These are phyloP conservation scores for Chlamydomonas reinhardtii DNA, from an alignment of 163 green algal genomes.

Conservation along the genomic window DNA sequence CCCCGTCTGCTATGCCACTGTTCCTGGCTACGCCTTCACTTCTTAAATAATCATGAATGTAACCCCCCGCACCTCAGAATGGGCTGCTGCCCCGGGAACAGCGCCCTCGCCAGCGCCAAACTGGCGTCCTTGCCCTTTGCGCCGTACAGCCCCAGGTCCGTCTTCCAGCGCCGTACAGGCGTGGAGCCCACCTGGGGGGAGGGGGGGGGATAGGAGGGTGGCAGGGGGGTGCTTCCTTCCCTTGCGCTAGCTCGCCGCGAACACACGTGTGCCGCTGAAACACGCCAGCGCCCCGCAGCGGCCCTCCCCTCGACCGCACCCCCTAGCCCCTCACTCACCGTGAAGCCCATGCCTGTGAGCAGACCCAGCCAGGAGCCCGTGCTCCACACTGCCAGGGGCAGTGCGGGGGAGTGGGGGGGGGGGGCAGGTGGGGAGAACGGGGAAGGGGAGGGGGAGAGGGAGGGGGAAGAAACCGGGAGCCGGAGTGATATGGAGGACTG, in stretches of 20 bases:
- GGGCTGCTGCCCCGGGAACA: slow-evolving; percentile 16
- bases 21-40: no score
- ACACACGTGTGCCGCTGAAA: no score
- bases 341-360: slow-evolving; percentile 36
- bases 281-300: no score
- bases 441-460: neutral
- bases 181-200: slow-evolving; percentile 16
- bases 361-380: slow-evolving; percentile 34
- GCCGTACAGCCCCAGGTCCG: slow-evolving; percentile 40
- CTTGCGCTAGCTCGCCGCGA: no score
- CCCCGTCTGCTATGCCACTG: no score
- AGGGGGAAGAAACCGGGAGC: no score
- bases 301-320: no score
- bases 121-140: slow-evolving; percentile 30
- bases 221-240: no score
- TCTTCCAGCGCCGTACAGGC: slow-evolving; percentile 38
- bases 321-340: neutral
- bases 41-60: no score
- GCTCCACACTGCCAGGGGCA: neutral
- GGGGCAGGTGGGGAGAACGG: neutral
- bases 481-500: no score
- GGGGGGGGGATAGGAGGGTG: neutral
- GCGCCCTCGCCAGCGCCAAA: neutral
- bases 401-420: neutral
- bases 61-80: slow-evolving; percentile 10